A percentile compares a stretch with the other conserved stretches of the same genome.
phyloP scores from a whole-genome alignment of 352 stramenopile genomes.

The Pythium aristosporum region DNA sequence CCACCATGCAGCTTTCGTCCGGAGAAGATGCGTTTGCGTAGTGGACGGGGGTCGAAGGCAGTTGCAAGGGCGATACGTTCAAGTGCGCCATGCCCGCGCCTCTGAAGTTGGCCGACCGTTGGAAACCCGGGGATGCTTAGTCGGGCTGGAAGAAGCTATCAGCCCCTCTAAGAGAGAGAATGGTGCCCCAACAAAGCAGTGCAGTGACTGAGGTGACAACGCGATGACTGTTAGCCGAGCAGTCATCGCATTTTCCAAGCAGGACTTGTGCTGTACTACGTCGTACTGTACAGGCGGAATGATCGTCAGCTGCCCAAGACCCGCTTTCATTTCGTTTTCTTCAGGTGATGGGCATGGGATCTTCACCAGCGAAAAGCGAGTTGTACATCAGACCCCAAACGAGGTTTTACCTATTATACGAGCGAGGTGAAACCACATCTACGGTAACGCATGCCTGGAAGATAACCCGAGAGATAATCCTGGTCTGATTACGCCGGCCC shows the following conservation, averaged over 20 bases:
- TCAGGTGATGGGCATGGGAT: background rate
- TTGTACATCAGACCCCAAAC: background rate
- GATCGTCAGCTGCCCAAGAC: background rate
- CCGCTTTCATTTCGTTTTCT: constrained; percentile 4
- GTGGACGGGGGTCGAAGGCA: background rate
- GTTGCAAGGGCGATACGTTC: background rate
- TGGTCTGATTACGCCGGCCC: background rate
- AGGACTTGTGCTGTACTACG: background rate
- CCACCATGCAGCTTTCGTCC: constrained; percentile 16
- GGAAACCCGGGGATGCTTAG: background rate
- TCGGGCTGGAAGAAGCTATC: too few relatives aligned
- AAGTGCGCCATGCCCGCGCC: constrained; percentile 1
- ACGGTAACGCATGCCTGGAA: background rate
- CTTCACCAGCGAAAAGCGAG: background rate
- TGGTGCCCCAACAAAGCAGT: background rate
- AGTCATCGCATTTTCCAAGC: background rate
- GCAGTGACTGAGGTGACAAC: background rate
- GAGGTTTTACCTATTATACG: background rate
- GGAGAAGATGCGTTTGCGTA: background rate
- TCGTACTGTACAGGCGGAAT: too few relatives aligned
- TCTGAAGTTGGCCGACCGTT: background rate
- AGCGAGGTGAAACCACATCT: constrained; percentile 1
- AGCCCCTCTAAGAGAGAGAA: too few relatives aligned
- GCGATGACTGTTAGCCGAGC: background rate
- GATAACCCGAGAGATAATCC: too few relatives aligned